Percentiles rank a stretch among this genome's conserved stretches.
Evolutionary conservation across 805 yeast genomes (phyloP).

Genomic region (Metschnikowia cerradonensis): DNA sequence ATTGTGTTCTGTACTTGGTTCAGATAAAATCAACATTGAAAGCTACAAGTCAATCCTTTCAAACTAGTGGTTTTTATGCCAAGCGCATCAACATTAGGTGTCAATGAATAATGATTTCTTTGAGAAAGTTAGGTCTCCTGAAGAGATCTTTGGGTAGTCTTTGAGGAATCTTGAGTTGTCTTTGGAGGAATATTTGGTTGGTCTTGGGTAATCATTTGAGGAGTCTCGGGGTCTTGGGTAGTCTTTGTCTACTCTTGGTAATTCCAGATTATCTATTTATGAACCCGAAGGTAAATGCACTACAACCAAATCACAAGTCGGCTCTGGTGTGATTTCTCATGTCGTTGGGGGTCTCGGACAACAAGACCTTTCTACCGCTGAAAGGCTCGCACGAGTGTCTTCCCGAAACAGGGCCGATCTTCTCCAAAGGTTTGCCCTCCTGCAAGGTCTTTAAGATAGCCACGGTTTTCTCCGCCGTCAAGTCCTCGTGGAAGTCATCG

Average conservation of each 20-base stretch:
- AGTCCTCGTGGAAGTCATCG: slow-evolving; percentile 80
- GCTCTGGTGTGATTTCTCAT: slow-evolving; percentile 67
- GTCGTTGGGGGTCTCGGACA: slow-evolving; percentile 60
- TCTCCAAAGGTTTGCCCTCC: slow-evolving; percentile 53
- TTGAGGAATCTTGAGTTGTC: no score
- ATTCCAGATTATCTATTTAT: slow-evolving; percentile 5
- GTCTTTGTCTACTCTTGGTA: background rate
- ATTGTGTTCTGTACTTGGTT: no score
- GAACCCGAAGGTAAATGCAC: slow-evolving; percentile 6
- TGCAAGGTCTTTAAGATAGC: slow-evolving; percentile 59
- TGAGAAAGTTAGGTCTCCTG: no score
- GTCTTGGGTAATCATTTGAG: no score
- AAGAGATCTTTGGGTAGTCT: no score
- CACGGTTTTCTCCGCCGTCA: slow-evolving; percentile 62
- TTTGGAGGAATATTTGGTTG: no score
- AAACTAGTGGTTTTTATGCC: no score
- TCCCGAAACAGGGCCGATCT: slow-evolving; percentile 66
- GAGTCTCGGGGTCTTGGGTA: no score
- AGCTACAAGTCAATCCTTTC: no score
- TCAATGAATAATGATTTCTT: no score
- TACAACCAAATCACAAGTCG: slow-evolving; percentile 45
- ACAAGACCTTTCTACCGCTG: slow-evolving; percentile 62
- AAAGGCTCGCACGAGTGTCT: slow-evolving; percentile 76
- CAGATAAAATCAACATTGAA: no score
- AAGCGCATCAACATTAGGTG: no score